Evolutionary conservation across 2,329 filamentous ascomycete species (phyloP).

Genomic region (Sordariomycetes sp.): DNA sequence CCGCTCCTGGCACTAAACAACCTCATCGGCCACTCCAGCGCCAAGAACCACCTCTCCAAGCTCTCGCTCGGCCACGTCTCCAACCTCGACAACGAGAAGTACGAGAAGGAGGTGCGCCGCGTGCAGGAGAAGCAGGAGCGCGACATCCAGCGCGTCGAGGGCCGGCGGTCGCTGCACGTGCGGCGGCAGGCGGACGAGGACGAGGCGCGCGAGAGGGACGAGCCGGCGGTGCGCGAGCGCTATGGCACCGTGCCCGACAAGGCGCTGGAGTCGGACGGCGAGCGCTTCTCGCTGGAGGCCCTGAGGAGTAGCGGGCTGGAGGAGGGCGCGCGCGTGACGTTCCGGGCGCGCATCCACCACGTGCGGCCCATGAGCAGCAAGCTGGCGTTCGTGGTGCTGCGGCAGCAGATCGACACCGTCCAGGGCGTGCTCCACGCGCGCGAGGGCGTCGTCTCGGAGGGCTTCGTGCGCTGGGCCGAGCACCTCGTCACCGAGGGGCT

Average conservation of each 20-base stretch:
- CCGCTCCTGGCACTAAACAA: conserved; percentile 26
- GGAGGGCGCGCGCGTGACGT: conserved; percentile 46
- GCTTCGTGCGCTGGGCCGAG: conserved; percentile 82
- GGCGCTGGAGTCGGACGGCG: conserved; percentile 22
- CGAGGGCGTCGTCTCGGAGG: conserved; percentile 21
- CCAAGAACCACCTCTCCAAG: conserved; percentile 27
- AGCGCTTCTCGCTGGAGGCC: conserved; percentile 10
- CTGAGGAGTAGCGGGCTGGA: conserved; percentile 25
- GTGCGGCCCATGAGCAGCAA: conserved; percentile 72
- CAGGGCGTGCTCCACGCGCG: conserved; percentile 60
- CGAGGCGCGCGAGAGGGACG: conserved; percentile 14
- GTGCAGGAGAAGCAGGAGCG: conserved; percentile 21
- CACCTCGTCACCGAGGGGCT: conserved; percentile 70
- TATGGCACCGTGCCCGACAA: conserved; percentile 16
- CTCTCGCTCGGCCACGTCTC: conserved; percentile 23
- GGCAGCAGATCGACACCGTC: conserved; percentile 72
- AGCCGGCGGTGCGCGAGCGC: conserved; percentile 15
- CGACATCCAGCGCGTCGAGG: conserved; percentile 19
- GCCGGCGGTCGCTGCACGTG: conserved; percentile 19
- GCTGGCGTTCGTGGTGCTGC: conserved; percentile 76
- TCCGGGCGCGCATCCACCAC: conserved; percentile 65
- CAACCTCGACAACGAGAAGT: conserved; percentile 17
- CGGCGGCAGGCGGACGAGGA: conserved; percentile 20
- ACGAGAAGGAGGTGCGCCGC: conserved; percentile 19
- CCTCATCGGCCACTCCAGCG: conserved; percentile 22